These are phyloP conservation scores for Kluyveromyces dobzhanskii DNA, from an alignment of 805 yeast species.

Conservation along the genomic window DNA sequence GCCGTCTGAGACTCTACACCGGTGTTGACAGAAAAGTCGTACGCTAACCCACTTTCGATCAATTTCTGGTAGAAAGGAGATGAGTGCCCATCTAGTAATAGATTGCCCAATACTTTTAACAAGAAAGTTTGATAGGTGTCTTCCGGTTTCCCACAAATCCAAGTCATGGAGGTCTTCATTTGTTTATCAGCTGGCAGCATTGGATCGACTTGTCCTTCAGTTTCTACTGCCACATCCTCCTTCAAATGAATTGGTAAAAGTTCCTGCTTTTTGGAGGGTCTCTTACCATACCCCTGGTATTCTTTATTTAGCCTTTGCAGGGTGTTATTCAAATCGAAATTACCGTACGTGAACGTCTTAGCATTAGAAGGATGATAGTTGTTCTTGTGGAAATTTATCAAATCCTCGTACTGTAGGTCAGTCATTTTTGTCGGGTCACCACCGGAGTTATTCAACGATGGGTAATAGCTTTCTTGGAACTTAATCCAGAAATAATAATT, in stretches of 20 bases:
- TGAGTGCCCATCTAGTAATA: slow-evolving; percentile 84
- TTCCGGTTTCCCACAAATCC: slow-evolving; percentile 73
- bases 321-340: slow-evolving; percentile 54
- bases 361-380: slow-evolving; percentile 90
- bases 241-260: slow-evolving; percentile 38
- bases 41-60: slow-evolving; percentile 76
- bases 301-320: slow-evolving; percentile 46
- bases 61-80: slow-evolving; percentile 82
- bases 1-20: slow-evolving; percentile 83
- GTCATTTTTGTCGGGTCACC: slow-evolving; percentile 88
- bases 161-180: slow-evolving; percentile 73
- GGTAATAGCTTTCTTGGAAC: slow-evolving; percentile 76
- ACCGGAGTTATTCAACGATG: slow-evolving; percentile 81
- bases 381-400: slow-evolving; percentile 63
- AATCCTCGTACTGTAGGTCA: slow-evolving; percentile 60
- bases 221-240: slow-evolving; percentile 30
- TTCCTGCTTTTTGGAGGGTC: slow-evolving; percentile 23
- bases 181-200: slow-evolving; percentile 60
- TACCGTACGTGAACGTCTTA: slow-evolving; percentile 81
- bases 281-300: slow-evolving; percentile 45
- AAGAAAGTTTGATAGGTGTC: slow-evolving; percentile 64
- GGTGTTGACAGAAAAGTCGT: slow-evolving; percentile 79
- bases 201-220: slow-evolving; percentile 78
- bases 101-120: slow-evolving; percentile 58
- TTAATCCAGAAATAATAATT: slow-evolving; percentile 78